These are phyloP conservation scores for Jacaranda mimosifolia DNA, from an alignment of 257 asterid genomes.

Conservation along the genomic window DNA sequence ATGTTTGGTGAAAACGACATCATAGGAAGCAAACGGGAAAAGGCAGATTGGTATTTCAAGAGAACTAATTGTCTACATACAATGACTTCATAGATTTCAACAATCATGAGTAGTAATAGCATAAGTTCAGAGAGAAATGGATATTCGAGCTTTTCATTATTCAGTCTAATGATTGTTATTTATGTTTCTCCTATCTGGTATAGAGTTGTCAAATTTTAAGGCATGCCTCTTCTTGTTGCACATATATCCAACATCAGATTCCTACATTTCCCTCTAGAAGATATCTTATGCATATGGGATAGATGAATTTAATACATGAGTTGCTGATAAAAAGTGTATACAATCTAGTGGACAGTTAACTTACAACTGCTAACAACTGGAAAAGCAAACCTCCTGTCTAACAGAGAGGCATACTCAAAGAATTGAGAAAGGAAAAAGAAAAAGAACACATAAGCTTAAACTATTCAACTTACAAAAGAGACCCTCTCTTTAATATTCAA, in stretches of 20 bases:
- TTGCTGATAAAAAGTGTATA: constrained; percentile 15
- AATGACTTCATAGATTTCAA: constrained; percentile 22
- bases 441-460: constrained; percentile 21
- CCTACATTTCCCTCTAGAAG: constrained; percentile 7
- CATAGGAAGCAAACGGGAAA: constrained; percentile 21
- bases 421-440: constrained; percentile 9
- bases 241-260: constrained; percentile 1
- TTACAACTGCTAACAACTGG: constrained; percentile 22
- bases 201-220: constrained; percentile 23
- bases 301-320: constrained; percentile 1
- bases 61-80: constrained; percentile 11
- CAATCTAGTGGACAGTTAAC: constrained; percentile 7
- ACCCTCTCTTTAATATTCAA: constrained; percentile 81
- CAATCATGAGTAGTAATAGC: constrained; percentile 21
- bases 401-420: constrained; percentile 21
- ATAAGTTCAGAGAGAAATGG: constrained; percentile 19
- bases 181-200: not conserved
- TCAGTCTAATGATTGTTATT: constrained; percentile 15
- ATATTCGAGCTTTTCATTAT: constrained; percentile 10
- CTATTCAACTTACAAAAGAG: constrained; percentile 72
- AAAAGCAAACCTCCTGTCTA: constrained; percentile 12
- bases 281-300: constrained; percentile 18
- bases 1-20: constrained; percentile 9
- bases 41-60: constrained; percentile 8
- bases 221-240: constrained; percentile 13